Conservation (phyloP, 1,139 yeast genomes). For the Kurtzmaniella quercitrusa region DNA sequence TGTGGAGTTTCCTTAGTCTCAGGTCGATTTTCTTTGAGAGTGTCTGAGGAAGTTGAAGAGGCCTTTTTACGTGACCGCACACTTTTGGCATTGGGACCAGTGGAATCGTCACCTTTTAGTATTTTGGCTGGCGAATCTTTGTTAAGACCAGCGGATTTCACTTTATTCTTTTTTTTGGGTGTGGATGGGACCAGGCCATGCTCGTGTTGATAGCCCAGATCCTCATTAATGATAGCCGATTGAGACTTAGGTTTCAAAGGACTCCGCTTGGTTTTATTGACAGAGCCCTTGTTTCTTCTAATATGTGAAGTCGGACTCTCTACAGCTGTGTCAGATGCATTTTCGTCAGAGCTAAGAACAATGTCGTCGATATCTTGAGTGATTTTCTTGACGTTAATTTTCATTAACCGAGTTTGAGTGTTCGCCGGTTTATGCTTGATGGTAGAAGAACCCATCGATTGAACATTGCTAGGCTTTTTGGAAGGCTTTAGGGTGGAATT, state of each 20-base stretch:
- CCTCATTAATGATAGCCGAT: no score
- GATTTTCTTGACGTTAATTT: slow-evolving; percentile 18
- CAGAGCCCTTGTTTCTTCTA: background rate
- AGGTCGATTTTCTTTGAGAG: background rate
- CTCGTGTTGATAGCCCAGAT: no score
- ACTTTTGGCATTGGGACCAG: no score
- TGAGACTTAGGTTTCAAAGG: no score
- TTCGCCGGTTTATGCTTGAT: no score
- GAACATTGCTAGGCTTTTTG: background rate
- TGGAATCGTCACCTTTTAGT: no score
- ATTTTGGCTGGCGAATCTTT: background rate
- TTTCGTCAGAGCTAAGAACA: slow-evolving; percentile 20
- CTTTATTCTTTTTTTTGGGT: background rate
- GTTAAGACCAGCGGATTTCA: background rate
- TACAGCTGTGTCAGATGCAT: slow-evolving; percentile 1
- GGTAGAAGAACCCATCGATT: no score
- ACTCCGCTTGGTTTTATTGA: no score
- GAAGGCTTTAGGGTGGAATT: no score
- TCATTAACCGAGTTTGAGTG: slow-evolving; percentile 3
- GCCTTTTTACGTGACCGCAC: background rate
- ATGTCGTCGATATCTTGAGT: slow-evolving; percentile 24
- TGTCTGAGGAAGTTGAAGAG: no score
- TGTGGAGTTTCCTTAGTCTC: background rate
- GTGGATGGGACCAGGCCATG: background rate
- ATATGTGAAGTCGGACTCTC: background rate